Evolutionary conservation across 2,329 filamentous ascomycete species (phyloP).

Genomic region (Verticillium dahliae): DNA sequence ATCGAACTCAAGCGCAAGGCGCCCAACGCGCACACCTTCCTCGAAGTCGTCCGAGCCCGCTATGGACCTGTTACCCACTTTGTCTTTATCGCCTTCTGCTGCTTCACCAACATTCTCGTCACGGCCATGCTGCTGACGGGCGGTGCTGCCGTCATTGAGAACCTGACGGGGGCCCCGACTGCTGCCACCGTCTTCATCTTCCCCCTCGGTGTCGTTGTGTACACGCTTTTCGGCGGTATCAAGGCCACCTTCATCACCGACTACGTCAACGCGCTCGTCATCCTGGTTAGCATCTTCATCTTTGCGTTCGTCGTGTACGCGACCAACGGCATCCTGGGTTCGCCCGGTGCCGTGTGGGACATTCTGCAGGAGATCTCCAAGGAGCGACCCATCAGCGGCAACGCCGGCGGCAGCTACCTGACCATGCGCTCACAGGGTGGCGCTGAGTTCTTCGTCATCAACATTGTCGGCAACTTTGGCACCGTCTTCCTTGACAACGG

Average conservation of each 20-base stretch:
- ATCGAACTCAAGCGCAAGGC: conserved; percentile 84
- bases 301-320: conserved; percentile 81
- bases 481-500: conserved; percentile 83
- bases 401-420: conserved; percentile 73
- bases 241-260: conserved; percentile 85
- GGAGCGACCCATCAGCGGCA: conserved; percentile 70
- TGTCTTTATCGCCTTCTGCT: conserved; percentile 74
- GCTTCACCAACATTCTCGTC: conserved; percentile 76
- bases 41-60: conserved; percentile 75
- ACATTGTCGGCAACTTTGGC: conserved; percentile 75
- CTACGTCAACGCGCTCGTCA: conserved; percentile 79
- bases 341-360: conserved; percentile 72
- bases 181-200: conserved; percentile 80
- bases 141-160: conserved; percentile 36
- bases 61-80: conserved; percentile 68
- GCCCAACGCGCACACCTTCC: conserved; percentile 79
- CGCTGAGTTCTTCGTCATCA: conserved; percentile 86
- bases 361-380: conserved; percentile 62
- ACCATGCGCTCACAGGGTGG: conserved; percentile 80
- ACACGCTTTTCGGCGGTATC: conserved; percentile 72
- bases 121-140: conserved; percentile 86
- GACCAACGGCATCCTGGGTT: conserved; percentile 65
- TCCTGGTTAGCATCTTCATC: conserved; percentile 77
- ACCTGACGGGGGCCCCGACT: conserved; percentile 38
- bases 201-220: conserved; percentile 67